Conservation (phyloP, 2,329 filamentous ascomycete species). For the Cercospora berteroae region DNA sequence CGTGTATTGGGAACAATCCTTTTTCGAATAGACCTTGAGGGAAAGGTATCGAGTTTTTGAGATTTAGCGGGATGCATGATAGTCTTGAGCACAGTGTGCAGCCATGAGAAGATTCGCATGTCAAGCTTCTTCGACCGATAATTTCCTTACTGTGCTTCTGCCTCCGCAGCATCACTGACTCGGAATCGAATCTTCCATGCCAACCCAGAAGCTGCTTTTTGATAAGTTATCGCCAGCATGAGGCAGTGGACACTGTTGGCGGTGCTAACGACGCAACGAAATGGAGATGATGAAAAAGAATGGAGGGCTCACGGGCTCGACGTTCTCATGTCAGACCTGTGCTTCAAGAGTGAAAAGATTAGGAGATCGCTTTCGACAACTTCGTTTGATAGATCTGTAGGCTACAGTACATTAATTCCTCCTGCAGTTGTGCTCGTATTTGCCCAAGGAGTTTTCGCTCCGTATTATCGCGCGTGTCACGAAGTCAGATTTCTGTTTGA, state of each 20-base stretch:
- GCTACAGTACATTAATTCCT: background rate
- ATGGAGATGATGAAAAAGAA: too few relatives aligned
- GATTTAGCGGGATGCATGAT: background rate
- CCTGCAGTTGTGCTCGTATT: background rate
- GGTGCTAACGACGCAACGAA: too few relatives aligned
- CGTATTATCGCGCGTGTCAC: background rate
- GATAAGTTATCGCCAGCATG: too few relatives aligned
- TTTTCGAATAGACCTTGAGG: background rate
- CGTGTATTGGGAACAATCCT: background rate
- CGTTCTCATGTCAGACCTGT: too few relatives aligned
- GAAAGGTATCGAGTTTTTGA: background rate
- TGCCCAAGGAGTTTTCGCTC: background rate
- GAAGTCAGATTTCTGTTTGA: background rate
- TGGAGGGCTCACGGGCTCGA: too few relatives aligned
- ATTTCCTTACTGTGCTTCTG: background rate
- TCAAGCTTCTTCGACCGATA: background rate
- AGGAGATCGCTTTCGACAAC: too few relatives aligned
- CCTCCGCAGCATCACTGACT: background rate
- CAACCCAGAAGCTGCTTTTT: background rate
- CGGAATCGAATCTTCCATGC: background rate
- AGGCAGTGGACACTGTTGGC: too few relatives aligned
- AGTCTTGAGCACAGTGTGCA: background rate
- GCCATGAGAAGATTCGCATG: background rate
- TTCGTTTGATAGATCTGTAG: background rate
- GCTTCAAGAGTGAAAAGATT: too few relatives aligned